A percentile compares a stretch with the other conserved stretches of the same genome.
These are phyloP conservation scores for Leishmania mexicana DNA, from an alignment of 208 protist species.

Conservation along the genomic window DNA sequence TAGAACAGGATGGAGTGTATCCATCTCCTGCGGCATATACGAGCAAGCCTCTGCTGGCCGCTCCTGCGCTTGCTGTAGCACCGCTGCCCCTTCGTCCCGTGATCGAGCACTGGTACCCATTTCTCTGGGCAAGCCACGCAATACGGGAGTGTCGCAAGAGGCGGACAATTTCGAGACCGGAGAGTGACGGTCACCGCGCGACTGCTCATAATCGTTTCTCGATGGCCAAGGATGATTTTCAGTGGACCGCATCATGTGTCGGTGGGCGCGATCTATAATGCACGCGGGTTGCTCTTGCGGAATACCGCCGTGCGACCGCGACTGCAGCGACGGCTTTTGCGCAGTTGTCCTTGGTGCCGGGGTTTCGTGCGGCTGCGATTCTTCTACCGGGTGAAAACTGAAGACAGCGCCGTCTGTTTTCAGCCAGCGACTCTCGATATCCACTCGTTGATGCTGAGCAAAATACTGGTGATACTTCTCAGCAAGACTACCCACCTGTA, in stretches of 20 bases:
- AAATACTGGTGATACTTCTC: conserved; percentile 28
- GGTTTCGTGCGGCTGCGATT: not conserved
- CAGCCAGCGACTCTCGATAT: not conserved
- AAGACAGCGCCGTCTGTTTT: not conserved
- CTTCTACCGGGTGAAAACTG: not conserved
- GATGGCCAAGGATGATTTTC: not conserved
- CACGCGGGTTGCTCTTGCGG: not conserved
- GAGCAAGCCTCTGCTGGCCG: not conserved
- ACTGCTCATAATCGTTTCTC: conserved; percentile 14
- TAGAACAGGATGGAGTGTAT: not conserved
- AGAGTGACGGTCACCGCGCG: conserved; percentile 19
- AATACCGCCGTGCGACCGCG: not conserved
- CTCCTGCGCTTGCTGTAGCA: not conserved
- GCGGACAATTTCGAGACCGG: conserved; percentile 1
- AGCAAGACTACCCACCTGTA: conserved; percentile 7
- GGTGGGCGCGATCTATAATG: not conserved
- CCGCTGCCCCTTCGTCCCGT: not conserved
- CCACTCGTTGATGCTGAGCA: not conserved
- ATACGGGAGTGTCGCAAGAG: not conserved
- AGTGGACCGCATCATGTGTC: not conserved
- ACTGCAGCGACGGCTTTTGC: not conserved
- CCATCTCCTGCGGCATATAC: not conserved
- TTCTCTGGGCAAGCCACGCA: not conserved
- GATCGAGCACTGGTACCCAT: conserved; percentile 9
- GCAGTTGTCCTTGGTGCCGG: not conserved